Evolutionary conservation across 2,329 filamentous ascomycete genomes (phyloP).

Genomic region (Ambrosiella xylebori): DNA sequence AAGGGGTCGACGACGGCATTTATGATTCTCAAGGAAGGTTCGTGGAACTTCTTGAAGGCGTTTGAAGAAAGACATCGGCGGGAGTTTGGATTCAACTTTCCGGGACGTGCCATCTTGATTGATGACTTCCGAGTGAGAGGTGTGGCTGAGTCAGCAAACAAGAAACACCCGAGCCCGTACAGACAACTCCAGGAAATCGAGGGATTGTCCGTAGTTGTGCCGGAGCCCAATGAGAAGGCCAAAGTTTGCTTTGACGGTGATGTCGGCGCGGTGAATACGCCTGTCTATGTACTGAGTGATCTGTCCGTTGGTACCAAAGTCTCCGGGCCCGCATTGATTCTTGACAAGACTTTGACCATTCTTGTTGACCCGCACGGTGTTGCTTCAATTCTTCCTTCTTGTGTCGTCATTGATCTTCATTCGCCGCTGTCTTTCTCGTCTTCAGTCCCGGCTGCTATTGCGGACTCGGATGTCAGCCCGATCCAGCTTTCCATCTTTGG

Average conservation of each 20-base stretch:
- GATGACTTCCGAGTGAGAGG: conserved; percentile 79
- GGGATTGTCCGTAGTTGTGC: conserved; percentile 24
- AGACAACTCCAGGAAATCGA: conserved; percentile 50
- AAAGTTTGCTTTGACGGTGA: conserved; percentile 64
- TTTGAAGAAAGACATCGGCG: conserved; percentile 80
- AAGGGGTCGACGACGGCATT: conserved; percentile 78
- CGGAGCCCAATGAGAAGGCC: conserved; percentile 35
- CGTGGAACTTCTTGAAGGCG: conserved; percentile 69
- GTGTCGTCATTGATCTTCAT: conserved; percentile 62
- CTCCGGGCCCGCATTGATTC: conserved; percentile 67
- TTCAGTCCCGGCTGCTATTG: background rate
- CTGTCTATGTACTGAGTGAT: conserved; percentile 67
- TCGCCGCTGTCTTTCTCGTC: background rate
- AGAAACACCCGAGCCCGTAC: conserved; percentile 61
- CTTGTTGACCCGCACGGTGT: conserved; percentile 66
- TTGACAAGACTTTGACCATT: conserved; percentile 80
- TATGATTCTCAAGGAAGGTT: conserved; percentile 59
- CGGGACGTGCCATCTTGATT: conserved; percentile 71
- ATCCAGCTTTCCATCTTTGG: conserved; percentile 68
- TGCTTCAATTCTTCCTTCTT: conserved; percentile 65
- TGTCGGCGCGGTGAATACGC: conserved; percentile 49
- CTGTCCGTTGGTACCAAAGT: conserved; percentile 56
- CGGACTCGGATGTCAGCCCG: conserved; percentile 33
- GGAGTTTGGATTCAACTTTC: conserved; percentile 80
- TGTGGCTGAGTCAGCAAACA: conserved; percentile 36